A percentile compares a stretch with the other conserved stretches of the same genome.
These are phyloP conservation scores for Parietaria judaica DNA, from an alignment of 306 rosid genomes.

Conservation along the genomic window DNA sequence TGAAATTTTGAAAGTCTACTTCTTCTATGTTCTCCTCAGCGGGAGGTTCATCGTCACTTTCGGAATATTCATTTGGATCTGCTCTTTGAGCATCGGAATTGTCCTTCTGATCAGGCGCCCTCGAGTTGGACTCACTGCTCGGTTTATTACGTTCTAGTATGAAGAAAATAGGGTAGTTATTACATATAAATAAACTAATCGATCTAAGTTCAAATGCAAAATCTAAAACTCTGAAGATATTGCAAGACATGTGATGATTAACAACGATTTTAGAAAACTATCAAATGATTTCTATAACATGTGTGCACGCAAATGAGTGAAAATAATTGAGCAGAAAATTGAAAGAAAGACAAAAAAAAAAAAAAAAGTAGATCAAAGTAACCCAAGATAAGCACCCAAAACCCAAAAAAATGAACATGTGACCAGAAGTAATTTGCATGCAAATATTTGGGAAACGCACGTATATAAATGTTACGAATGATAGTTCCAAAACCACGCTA, in stretches of 20 bases:
- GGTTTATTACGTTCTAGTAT: conserved; percentile 39
- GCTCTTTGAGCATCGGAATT: conserved; percentile 17
- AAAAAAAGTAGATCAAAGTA: neutral
- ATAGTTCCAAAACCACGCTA: neutral
- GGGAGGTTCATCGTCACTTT: conserved; percentile 14
- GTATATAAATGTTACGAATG: no score
- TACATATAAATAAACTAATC: neutral
- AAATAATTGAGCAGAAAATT: neutral
- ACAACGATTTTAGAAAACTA: no score
- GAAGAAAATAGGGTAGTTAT: conserved; percentile 9
- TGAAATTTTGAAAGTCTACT: conserved; percentile 21
- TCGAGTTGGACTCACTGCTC: conserved; percentile 26
- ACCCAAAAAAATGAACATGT: neutral
- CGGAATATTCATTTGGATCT: conserved; percentile 17
- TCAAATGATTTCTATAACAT: no score
- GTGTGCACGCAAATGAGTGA: no score
- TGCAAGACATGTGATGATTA: no score
- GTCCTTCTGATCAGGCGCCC: conserved; percentile 33
- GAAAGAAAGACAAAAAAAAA: neutral
- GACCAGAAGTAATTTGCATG: no score
- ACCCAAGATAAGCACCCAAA: neutral
- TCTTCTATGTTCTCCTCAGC: conserved; percentile 17
- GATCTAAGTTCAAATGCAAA: no score
- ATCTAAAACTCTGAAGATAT: no score
- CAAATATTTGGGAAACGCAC: no score